Evolutionary conservation across 495 filamentous ascomycete genomes (phyloP).

Genomic region (Aspergillus biplanus): DNA sequence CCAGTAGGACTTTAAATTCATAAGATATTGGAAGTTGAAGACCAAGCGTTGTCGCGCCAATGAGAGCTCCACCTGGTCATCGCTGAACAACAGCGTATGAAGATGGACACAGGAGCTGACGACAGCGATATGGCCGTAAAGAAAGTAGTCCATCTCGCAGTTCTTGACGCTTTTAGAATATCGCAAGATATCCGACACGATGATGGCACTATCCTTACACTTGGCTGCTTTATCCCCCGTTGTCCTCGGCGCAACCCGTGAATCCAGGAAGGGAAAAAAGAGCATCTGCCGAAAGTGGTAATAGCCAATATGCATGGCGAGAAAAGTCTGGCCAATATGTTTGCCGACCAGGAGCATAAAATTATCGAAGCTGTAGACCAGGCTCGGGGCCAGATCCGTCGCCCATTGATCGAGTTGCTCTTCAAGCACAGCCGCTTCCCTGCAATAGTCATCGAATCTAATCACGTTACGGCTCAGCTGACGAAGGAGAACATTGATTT

Average conservation of each 20-base stretch:
- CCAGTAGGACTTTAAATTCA: slow-evolving; percentile 29
- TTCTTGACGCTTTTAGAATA: slow-evolving; percentile 20
- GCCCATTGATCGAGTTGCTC: slow-evolving; percentile 23
- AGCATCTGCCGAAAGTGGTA: slow-evolving; percentile 33
- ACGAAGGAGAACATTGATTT: slow-evolving; percentile 21
- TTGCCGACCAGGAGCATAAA: slow-evolving; percentile 21
- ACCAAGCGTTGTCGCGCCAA: slow-evolving; percentile 25
- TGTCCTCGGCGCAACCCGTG: slow-evolving; percentile 7
- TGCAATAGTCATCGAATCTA: slow-evolving; percentile 23
- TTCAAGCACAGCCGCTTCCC: slow-evolving; percentile 17
- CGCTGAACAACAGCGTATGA: slow-evolving; percentile 28
- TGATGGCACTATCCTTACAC: slow-evolving; percentile 27
- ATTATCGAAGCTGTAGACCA: slow-evolving; percentile 22
- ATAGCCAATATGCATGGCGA: slow-evolving; percentile 33
- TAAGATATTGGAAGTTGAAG: slow-evolving; percentile 30
- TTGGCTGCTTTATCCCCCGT: slow-evolving; percentile 11
- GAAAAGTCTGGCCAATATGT: slow-evolving; percentile 25
- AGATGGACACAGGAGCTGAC: slow-evolving; percentile 35
- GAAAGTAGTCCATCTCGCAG: slow-evolving; percentile 29
- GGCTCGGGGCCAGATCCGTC: slow-evolving; percentile 14
- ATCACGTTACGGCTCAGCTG: slow-evolving; percentile 26
- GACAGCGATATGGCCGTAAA: slow-evolving; percentile 31
- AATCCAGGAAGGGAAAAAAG: slow-evolving; percentile 30
- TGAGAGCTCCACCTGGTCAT: slow-evolving; percentile 18
- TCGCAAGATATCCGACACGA: slow-evolving; percentile 23